These are phyloP conservation scores for Epichloe sp. DNA, from an alignment of 2,329 filamentous ascomycete species.

Conservation along the genomic window DNA sequence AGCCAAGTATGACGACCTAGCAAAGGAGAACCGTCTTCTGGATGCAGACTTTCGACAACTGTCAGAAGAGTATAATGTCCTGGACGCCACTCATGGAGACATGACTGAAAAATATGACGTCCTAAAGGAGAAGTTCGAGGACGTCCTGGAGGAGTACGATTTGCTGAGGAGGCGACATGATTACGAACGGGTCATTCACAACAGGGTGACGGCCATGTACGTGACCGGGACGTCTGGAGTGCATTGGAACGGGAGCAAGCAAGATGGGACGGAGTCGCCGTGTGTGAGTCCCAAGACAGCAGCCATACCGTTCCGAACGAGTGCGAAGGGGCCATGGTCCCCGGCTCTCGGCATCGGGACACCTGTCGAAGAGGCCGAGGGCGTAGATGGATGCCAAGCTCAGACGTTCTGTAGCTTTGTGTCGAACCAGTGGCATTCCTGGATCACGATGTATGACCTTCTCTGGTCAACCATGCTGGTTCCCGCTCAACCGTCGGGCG, in stretches of 20 bases:
- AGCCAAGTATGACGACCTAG: neutral
- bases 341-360: neutral
- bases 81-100: neutral
- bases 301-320: neutral
- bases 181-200: neutral
- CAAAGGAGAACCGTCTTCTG: neutral
- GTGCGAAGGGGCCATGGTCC: neutral
- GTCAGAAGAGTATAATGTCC: neutral
- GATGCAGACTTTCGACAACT: neutral
- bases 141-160: neutral
- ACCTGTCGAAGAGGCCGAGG: neutral
- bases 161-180: neutral
- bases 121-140: neutral
- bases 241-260: neutral
- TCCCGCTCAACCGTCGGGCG: neutral
- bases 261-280: neutral
- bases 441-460: neutral
- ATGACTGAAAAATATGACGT: neutral
- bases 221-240: neutral
- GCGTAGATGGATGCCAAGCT: neutral
- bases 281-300: neutral
- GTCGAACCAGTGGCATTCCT: neutral
- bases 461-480: neutral
- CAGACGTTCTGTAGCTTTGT: neutral
- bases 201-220: slow-evolving; percentile 1